These are phyloP conservation scores for Talaromyces albobiverticillius DNA, from an alignment of 2,329 filamentous ascomycete species.

Conservation along the genomic window DNA sequence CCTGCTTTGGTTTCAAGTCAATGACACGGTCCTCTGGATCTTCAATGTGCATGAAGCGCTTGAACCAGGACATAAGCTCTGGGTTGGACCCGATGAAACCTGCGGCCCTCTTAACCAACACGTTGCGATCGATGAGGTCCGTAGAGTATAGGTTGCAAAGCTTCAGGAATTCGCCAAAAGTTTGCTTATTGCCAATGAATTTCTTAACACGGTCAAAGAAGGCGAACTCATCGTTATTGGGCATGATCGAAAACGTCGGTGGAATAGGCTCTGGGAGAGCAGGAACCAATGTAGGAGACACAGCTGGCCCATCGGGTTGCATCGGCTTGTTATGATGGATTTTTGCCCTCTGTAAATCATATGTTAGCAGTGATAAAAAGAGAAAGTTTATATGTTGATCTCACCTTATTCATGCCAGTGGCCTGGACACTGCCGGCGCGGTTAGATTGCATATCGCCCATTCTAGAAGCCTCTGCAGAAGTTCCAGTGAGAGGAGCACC, in stretches of 20 bases:
- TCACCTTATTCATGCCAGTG: conserved; percentile 52
- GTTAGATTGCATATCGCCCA: conserved; percentile 32
- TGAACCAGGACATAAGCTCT: conserved; percentile 88
- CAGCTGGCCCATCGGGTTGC: conserved; percentile 56
- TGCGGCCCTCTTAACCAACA: conserved; percentile 76
- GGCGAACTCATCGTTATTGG: conserved; percentile 77
- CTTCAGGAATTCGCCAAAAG: conserved; percentile 94
- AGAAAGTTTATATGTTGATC: conserved; percentile 20
- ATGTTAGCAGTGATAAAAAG: conserved; percentile 19
- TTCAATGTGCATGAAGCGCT: conserved; percentile 70
- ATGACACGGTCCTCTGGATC: conserved; percentile 74
- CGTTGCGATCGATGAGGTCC: conserved; percentile 82
- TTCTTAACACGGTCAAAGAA: conserved; percentile 99
- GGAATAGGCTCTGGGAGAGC: conserved; percentile 83
- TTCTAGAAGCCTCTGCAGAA: conserved; percentile 28
- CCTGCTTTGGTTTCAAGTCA: conserved; percentile 72
- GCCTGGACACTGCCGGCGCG: conserved; percentile 37
- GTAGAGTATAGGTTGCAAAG: conserved; percentile 94
- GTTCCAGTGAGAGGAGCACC: conserved; percentile 34
- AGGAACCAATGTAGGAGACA: conserved; percentile 86
- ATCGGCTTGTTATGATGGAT: conserved; percentile 65
- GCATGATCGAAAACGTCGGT: conserved; percentile 69
- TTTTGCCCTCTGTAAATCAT: conserved; percentile 64
- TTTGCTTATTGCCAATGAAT: conserved; percentile 85
- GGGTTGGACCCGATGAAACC: conserved; percentile 83